Evolutionary conservation across 352 stramenopile species (phyloP).

Genomic region (Globisporangium cylindrosporum): DNA sequence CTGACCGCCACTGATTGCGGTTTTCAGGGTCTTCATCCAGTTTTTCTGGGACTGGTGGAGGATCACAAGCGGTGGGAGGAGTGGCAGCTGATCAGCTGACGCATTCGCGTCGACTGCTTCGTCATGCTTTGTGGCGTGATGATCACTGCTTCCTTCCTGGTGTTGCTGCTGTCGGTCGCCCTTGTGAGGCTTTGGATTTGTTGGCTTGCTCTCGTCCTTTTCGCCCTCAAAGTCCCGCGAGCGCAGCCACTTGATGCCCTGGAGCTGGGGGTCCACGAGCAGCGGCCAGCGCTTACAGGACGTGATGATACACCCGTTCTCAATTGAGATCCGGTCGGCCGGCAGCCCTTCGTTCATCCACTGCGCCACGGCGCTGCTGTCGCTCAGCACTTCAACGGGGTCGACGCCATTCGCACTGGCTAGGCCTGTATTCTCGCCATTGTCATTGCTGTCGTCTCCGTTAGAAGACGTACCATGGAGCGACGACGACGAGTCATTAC

Average conservation of each 20-base stretch:
- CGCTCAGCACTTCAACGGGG: conserved; percentile 83
- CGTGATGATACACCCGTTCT: conserved; percentile 92
- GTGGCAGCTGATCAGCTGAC: background rate
- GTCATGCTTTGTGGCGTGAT: background rate
- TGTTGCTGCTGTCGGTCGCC: background rate
- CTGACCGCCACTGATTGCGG: conserved; percentile 65
- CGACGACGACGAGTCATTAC: conserved; percentile 5
- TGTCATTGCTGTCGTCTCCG: background rate
- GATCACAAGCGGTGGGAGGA: conserved; percentile 47
- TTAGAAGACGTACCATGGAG: background rate
- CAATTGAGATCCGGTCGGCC: conserved; percentile 88
- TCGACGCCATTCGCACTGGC: conserved; percentile 43
- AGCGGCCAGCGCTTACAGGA: conserved; percentile 87
- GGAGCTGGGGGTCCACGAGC: conserved; percentile 89
- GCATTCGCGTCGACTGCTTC: background rate
- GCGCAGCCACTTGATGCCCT: conserved; percentile 87
- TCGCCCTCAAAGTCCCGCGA: conserved; percentile 37
- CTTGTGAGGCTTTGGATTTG: background rate
- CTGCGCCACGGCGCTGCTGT: conserved; percentile 79
- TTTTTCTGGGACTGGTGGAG: conserved; percentile 73
- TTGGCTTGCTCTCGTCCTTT: background rate
- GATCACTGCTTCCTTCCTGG: background rate
- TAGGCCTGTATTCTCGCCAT: background rate
- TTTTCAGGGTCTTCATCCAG: conserved; percentile 75
- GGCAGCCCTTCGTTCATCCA: conserved; percentile 93